phyloP scores from a whole-genome alignment of 805 yeast genomes.

The Geotrichum ghanense region DNA sequence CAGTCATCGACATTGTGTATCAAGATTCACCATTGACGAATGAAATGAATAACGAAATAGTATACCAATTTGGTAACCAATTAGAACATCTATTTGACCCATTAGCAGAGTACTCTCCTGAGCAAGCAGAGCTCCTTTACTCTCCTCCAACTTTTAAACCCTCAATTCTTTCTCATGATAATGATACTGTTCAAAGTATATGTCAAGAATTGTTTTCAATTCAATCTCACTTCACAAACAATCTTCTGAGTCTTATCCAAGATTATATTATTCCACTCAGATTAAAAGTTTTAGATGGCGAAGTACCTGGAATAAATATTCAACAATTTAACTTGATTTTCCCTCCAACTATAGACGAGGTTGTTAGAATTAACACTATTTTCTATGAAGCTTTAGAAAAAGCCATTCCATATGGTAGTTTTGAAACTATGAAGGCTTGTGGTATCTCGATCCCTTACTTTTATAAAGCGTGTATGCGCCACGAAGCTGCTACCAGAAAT shows the following conservation, averaged over 20 bases:
- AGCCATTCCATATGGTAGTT: slow-evolving; percentile 59
- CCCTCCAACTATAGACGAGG: slow-evolving; percentile 94
- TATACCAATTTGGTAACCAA: slow-evolving; percentile 70
- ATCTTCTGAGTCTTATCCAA: slow-evolving; percentile 64
- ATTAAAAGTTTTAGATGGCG: slow-evolving; percentile 47
- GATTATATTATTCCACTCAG: slow-evolving; percentile 71
- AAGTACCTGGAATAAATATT: slow-evolving; percentile 41
- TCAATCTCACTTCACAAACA: slow-evolving; percentile 65
- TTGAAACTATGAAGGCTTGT: slow-evolving; percentile 69
- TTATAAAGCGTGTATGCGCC: slow-evolving; percentile 85
- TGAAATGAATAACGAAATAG: slow-evolving; percentile 68
- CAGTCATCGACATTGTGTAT: slow-evolving; percentile 66
- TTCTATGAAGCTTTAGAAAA: slow-evolving; percentile 60
- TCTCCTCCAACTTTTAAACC: slow-evolving; percentile 38
- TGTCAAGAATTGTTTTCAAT: slow-evolving; percentile 35
- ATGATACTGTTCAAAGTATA: slow-evolving; percentile 36
- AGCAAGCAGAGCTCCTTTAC: slow-evolving; percentile 57
- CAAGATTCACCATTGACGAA: slow-evolving; percentile 38
- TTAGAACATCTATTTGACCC: slow-evolving; percentile 86
- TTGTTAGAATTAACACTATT: slow-evolving; percentile 82
- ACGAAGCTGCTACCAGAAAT: slow-evolving; percentile 78
- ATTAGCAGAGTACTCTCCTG: slow-evolving; percentile 83
- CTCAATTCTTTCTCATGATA: slow-evolving; percentile 21
- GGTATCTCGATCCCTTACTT: slow-evolving; percentile 82
- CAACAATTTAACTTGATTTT: slow-evolving; percentile 63